phyloP scores from a whole-genome alignment of 306 rosid species.

The Ormosia semicastrata region DNA sequence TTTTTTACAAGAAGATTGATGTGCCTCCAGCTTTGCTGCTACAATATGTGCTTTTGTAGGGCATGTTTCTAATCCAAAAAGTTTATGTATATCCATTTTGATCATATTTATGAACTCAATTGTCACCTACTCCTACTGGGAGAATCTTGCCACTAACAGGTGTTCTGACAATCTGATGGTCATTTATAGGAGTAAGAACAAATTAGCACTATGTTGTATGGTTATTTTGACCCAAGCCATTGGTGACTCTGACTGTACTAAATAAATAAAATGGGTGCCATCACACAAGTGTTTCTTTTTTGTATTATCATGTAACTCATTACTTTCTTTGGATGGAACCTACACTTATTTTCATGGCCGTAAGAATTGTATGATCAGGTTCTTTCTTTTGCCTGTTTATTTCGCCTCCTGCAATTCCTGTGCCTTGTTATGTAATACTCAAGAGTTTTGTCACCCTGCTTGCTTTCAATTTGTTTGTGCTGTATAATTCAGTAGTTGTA shows the following conservation, averaged over 20 bases:
- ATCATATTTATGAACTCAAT: not conserved
- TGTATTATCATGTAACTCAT: not conserved
- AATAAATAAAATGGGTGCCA: not conserved
- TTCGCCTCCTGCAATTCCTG: not conserved
- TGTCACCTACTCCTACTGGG: not conserved
- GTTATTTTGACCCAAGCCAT: not conserved
- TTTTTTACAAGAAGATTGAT: not conserved
- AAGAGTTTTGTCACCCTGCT: not conserved
- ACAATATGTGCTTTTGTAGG: not conserved
- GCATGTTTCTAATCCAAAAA: constrained; percentile 9
- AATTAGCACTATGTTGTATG: not conserved
- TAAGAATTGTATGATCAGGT: not conserved
- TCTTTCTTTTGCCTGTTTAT: not conserved
- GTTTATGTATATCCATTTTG: constrained; percentile 15
- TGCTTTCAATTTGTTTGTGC: not conserved
- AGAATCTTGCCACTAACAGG: not conserved
- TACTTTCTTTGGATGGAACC: not conserved
- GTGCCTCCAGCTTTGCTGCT: not conserved
- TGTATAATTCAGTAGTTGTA: not conserved
- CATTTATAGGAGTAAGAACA: constrained; percentile 16
- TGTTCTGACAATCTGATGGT: constrained; percentile 5
- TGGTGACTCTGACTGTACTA: not conserved
- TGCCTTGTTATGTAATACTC: not conserved
- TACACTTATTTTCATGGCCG: not conserved
- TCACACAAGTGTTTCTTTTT: not conserved